Evolutionary conservation across 176 grass and related monocot genomes (phyloP), one percentile per base, ranked within the genome.

Genomic region (Oryza nivara): DNA sequence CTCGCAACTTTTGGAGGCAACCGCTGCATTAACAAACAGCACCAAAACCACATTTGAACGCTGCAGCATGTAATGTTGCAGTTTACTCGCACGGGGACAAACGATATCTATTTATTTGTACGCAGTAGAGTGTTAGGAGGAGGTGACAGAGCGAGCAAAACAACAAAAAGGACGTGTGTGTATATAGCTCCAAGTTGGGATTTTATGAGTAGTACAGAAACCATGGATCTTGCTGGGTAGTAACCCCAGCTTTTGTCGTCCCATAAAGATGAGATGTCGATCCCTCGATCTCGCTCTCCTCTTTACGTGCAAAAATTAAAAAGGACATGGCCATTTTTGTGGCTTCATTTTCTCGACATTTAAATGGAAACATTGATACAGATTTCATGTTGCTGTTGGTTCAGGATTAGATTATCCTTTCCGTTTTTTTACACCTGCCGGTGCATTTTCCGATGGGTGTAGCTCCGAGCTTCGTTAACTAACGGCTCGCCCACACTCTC

Each of bases 41-140:
- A 35, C 65, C 56, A 45, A 58, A 66, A 74, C 56, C 68, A 72
- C 48, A 65, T 78, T 85, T 83, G 88, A 73, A 75, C 61, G 64
- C n/a, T 40, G 36, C 83, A 13, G 84, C 68, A 12, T 74, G 68
- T 0, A 63, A 60, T 68, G 88, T 86, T 77, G 88, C 88, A 17
- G 56, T 78, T 72, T 58, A 49, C 15, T 48, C 56, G 4, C 7
- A 67, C 83, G 7, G 28, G 67, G 74, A 90, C 84, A 90, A 79
- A 86, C 0, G 12, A 4, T 34, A 14, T 12, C 63, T 41, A 69
- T 72, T 68, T 68, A 77, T 41, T 84, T 49, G 11, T 75, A 56
- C 17, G 32, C 41, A 40, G 67, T 6, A 13, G 25, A 44, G 36
- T 38, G 28, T 36, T 56, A 22, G 34, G 40, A 22, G 34, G 35